Percentiles rank a stretch among this genome's conserved stretches.
Conservation (phyloP, 2,329 filamentous ascomycete species). For the Truncatella angustata region DNA sequence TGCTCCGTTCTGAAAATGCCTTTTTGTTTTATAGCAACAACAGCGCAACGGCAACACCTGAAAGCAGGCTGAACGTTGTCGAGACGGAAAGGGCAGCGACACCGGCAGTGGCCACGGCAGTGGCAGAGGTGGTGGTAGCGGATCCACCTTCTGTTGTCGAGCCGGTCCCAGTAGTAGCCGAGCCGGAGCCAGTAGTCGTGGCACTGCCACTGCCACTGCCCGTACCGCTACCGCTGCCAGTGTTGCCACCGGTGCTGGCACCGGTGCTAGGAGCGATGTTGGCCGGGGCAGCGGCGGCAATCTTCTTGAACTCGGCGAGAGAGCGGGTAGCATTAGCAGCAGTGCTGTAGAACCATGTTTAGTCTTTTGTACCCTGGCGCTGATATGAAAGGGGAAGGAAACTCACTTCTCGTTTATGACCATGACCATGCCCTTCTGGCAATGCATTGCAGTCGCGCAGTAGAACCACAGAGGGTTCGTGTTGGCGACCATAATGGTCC, state of each 20-base stretch:
- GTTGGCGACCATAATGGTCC: constrained; percentile 68
- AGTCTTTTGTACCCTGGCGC: neutral
- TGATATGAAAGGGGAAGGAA: neutral
- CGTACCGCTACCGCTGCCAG: constrained; percentile 17
- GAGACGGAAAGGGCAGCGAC: constrained; percentile 25
- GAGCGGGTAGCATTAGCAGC: constrained; percentile 51
- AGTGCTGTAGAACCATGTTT: constrained; percentile 32
- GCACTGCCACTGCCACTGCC: constrained; percentile 21
- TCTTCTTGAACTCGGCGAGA: constrained; percentile 45
- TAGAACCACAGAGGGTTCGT: constrained; percentile 75
- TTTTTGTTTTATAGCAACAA: constrained; percentile 40
- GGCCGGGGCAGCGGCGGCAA: constrained; percentile 32
- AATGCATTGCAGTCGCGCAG: constrained; percentile 74
- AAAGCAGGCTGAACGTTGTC: constrained; percentile 21
- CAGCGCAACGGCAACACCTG: constrained; percentile 41
- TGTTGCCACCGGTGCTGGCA: constrained; percentile 15
- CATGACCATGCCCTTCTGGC: constrained; percentile 72
- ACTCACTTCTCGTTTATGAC: constrained; percentile 73
- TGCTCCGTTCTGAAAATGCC: neutral
- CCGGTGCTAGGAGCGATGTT: constrained; percentile 26
- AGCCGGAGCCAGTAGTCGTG: constrained; percentile 15
- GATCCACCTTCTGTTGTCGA: constrained; percentile 6
- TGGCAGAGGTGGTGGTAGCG: constrained; percentile 4
- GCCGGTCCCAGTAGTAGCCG: constrained; percentile 10
- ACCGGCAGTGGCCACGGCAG: constrained; percentile 15